These are phyloP conservation scores for Camillea tinctor DNA, from an alignment of 2,329 filamentous ascomycete genomes.

Conservation along the genomic window DNA sequence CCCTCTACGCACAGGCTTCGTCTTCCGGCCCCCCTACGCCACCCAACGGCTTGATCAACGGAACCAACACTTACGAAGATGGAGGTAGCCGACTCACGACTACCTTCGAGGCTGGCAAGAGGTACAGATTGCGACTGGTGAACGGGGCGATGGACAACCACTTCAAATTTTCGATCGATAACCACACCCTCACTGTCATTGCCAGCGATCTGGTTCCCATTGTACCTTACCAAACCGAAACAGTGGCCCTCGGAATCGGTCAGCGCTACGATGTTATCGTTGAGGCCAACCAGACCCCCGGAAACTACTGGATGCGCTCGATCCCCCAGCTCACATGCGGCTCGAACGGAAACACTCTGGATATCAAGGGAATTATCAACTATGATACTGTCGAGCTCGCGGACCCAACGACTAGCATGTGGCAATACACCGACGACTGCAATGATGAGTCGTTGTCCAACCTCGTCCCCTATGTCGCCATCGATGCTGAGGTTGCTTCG, in stretches of 20 bases:
- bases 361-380: slow-evolving; percentile 50
- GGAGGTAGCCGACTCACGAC: slow-evolving; percentile 37
- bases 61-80: slow-evolving; percentile 34
- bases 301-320: slow-evolving; percentile 50
- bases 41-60: slow-evolving; percentile 42
- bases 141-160: slow-evolving; percentile 45
- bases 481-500: slow-evolving; percentile 30
- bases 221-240: slow-evolving; percentile 49
- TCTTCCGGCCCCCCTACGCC: slow-evolving; percentile 34
- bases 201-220: slow-evolving; percentile 59
- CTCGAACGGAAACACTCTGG: slow-evolving; percentile 37
- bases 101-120: slow-evolving; percentile 40
- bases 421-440: slow-evolving; percentile 28
- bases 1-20: slow-evolving; percentile 31
- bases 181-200: slow-evolving; percentile 58
- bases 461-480: slow-evolving; percentile 37
- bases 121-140: slow-evolving; percentile 48
- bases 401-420: slow-evolving; percentile 13
- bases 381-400: slow-evolving; percentile 33
- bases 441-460: slow-evolving; percentile 34
- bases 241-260: slow-evolving; percentile 34
- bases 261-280: slow-evolving; percentile 49
- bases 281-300: slow-evolving; percentile 36
- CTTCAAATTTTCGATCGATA: slow-evolving; percentile 53
- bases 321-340: slow-evolving; percentile 43